Percentiles rank a stretch among this genome's conserved stretches.
Conservation (phyloP, 164 flowering plant species). For the Annona cherimola region DNA sequence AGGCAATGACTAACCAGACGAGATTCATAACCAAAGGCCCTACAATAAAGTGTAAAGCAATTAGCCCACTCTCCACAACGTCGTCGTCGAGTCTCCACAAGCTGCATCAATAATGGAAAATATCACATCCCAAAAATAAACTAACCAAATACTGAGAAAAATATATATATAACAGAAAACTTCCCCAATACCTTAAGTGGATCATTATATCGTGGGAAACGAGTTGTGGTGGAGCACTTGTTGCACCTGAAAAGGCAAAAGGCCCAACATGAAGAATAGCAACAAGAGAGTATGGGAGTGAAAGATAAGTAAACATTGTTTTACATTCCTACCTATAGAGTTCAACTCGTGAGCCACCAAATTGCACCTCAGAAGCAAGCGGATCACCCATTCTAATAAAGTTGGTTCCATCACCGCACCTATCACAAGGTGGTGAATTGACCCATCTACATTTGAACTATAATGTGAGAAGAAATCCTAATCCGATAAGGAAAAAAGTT, state of each 20-base stretch:
- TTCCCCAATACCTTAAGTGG: slow-evolving; percentile 66
- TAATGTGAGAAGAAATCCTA: background rate
- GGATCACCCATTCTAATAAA: slow-evolving; percentile 54
- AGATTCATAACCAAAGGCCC: slow-evolving; percentile 86
- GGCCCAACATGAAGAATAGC: background rate
- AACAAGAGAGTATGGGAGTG: background rate
- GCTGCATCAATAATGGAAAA: slow-evolving; percentile 39
- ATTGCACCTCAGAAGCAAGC: slow-evolving; percentile 54
- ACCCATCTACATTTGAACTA: slow-evolving; percentile 79
- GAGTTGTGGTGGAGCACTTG: slow-evolving; percentile 55
- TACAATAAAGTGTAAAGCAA: slow-evolving; percentile 94
- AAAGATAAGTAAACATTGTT: background rate
- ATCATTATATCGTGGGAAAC: slow-evolving; percentile 95
- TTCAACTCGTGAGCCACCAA: slow-evolving; percentile 77
- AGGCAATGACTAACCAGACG: slow-evolving; percentile 61
- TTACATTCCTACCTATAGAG: slow-evolving; percentile 61
- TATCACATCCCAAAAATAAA: background rate
- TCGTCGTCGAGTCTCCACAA: slow-evolving; percentile 83
- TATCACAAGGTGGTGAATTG: slow-evolving; percentile 76
- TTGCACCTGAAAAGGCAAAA: slow-evolving; percentile 44
- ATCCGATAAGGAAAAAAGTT: background rate
- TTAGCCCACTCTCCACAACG: slow-evolving; percentile 99
- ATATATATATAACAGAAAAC: background rate
- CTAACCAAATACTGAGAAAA: background rate
- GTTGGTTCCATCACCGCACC: slow-evolving; percentile 57